These are phyloP conservation scores for Globisporangium cederbergense DNA, from an alignment of 352 stramenopile genomes.

Conservation along the genomic window DNA sequence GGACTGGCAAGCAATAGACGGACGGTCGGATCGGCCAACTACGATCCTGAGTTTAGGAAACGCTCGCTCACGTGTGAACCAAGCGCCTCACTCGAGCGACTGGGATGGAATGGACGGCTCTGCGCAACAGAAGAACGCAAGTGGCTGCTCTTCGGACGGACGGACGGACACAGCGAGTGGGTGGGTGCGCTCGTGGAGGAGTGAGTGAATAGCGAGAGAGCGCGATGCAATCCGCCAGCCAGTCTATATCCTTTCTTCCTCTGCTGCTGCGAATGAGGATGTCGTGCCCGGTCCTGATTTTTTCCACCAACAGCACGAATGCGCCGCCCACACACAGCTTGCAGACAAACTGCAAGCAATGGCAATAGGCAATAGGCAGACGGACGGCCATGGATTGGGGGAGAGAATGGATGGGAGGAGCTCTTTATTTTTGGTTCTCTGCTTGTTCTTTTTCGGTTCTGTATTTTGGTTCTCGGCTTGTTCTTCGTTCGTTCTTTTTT, in stretches of 20 bases:
- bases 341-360: background rate
- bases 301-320: conserved; percentile 1
- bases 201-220: background rate
- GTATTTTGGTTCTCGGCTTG: conserved; percentile 1
- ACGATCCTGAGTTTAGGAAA: background rate
- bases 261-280: background rate
- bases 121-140: background rate
- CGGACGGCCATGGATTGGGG: background rate
- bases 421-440: conserved; percentile 14
- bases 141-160: background rate
- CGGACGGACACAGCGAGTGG: conserved; percentile 1
- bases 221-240: background rate
- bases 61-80: too few relatives aligned
- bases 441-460: conserved; percentile 9
- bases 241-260: conserved; percentile 6
- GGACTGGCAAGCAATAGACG: background rate
- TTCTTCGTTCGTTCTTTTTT: too few relatives aligned
- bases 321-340: background rate
- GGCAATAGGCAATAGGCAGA: background rate
- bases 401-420: conserved; percentile 1
- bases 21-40: background rate
- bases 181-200: background rate
- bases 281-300: conserved; percentile 6
- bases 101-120: background rate
- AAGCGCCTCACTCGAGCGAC: background rate